Evolutionary conservation across 768 basidiomycete species (phyloP), one percentile per base, ranked within the genome.

Genomic region (Cyathus striatus): DNA sequence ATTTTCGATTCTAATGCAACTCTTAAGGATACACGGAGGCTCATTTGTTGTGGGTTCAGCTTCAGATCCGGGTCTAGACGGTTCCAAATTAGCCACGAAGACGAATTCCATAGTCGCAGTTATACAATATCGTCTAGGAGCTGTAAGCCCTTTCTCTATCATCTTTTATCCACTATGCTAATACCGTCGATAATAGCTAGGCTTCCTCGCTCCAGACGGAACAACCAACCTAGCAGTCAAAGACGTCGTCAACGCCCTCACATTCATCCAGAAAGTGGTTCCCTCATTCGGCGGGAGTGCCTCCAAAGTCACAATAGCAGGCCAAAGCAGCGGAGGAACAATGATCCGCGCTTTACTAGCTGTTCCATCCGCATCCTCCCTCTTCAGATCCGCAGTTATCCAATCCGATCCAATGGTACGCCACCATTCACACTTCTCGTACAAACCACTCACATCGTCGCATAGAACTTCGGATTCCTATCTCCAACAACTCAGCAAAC

Each of bases 351-450:
- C 87, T 1, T 66, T 94, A 38, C 72, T 93, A 30, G 86, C 82
- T 10, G 69, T 70, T 2, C 86, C 90, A 2, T 78, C 81, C 2
- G 90, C 83, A 0, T 71, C 76, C 17, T 69, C 76, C 1, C 67
- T 91, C 39, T 94, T 94, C 70, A 68, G 74, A 45, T 83, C 76
- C 40, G 87, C 82, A 0, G 89, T 91, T 45, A 56, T 93, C 16
- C 90, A 94, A 42, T 91, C 89, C 0, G 92, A 93, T 54, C 86
- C 91, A 2, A 87, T 93, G 79, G 88, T 85, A 52, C 44, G 73
- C n/a, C n/a, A n/a, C n/a, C n/a, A n/a, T n/a, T n/a, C n/a, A n/a
- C n/a, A n/a, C 53, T 17, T 21, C 23, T 23, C 27, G 42, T 5
- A 23, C 35, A 21, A 13, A 17, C n/a, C 17, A 34, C 16, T 35